Evolutionary conservation across 208 protist species (phyloP).

Genomic region (Acanthamoeba lenticulata): DNA sequence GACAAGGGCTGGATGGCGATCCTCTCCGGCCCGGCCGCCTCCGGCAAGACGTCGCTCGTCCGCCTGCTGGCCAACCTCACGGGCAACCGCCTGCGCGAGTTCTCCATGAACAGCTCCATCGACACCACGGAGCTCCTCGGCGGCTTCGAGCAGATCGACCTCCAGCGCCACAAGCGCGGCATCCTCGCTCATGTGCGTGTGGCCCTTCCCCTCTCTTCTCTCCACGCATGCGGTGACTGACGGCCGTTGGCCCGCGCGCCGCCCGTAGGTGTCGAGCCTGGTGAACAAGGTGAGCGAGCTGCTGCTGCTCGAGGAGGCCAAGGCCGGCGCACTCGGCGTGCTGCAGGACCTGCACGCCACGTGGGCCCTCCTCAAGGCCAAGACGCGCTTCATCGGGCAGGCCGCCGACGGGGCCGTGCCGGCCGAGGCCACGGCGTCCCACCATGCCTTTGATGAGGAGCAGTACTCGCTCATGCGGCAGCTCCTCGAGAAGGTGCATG

Average conservation of each 20-base stretch:
- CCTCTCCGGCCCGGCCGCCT: conserved; percentile 94
- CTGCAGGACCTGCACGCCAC: conserved; percentile 39
- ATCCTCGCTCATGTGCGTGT: conserved; percentile 60
- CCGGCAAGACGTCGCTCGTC: conserved; percentile 97
- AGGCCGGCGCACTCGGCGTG: neutral
- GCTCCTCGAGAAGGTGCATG: conserved; percentile 33
- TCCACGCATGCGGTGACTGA: too few species aligned
- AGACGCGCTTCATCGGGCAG: conserved; percentile 11
- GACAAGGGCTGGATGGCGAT: conserved; percentile 96
- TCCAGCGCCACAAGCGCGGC: conserved; percentile 71
- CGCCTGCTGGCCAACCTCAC: conserved; percentile 93
- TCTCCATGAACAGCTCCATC: conserved; percentile 97
- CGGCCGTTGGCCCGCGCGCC: too few species aligned
- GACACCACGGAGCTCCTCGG: conserved; percentile 99
- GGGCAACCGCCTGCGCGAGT: conserved; percentile 93
- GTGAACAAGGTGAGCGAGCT: conserved; percentile 57
- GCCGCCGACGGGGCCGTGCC: neutral
- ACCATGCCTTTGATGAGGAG: conserved; percentile 45
- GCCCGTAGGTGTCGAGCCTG: neutral
- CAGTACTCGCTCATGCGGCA: conserved; percentile 36
- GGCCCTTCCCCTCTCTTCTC: too few species aligned
- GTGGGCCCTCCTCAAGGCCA: conserved; percentile 10
- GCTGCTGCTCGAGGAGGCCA: neutral
- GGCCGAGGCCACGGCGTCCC: neutral
- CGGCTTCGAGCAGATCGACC: conserved; percentile 98